phyloP scores from a whole-genome alignment of 2,329 filamentous ascomycete genomes.

The Nigrospora sphaerica region DNA sequence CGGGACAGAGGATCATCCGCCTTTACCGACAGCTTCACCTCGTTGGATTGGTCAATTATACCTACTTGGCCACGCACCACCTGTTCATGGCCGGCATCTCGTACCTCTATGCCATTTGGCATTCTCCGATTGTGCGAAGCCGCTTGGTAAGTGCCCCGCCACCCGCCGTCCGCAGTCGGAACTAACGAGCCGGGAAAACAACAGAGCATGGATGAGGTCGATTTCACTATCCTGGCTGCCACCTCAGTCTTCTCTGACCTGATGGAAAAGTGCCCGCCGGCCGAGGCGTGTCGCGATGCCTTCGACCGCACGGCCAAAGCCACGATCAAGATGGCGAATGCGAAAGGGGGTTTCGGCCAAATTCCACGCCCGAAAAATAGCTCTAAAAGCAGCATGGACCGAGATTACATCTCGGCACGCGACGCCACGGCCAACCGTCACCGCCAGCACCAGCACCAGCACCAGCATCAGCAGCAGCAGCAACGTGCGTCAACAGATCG shows the following conservation, averaged over 20 bases:
- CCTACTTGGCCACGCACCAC: conserved; percentile 90
- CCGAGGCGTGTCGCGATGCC: conserved; percentile 88
- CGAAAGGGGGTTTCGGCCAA: conserved; percentile 72
- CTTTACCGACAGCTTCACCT: conserved; percentile 86
- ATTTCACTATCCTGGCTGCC: conserved; percentile 88
- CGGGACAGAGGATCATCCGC: conserved; percentile 85
- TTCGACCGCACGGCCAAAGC: conserved; percentile 94
- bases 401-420: conserved; percentile 20
- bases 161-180: neutral
- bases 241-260: conserved; percentile 89
- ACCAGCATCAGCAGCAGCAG: conserved; percentile 10
- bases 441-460: conserved; percentile 8
- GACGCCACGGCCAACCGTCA: conserved; percentile 22
- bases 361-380: conserved; percentile 20
- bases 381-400: conserved; percentile 15
- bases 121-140: conserved; percentile 81
- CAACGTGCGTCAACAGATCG: conserved; percentile 13
- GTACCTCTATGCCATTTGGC: conserved; percentile 96
- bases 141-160: conserved; percentile 62
- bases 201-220: conserved; percentile 87
- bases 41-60: conserved; percentile 87
- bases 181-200: neutral
- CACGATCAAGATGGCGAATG: conserved; percentile 90
- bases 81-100: conserved; percentile 96
- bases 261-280: conserved; percentile 89